phyloP scores from a whole-genome alignment of 257 asterid species.

The Marsdenia floribunda region DNA sequence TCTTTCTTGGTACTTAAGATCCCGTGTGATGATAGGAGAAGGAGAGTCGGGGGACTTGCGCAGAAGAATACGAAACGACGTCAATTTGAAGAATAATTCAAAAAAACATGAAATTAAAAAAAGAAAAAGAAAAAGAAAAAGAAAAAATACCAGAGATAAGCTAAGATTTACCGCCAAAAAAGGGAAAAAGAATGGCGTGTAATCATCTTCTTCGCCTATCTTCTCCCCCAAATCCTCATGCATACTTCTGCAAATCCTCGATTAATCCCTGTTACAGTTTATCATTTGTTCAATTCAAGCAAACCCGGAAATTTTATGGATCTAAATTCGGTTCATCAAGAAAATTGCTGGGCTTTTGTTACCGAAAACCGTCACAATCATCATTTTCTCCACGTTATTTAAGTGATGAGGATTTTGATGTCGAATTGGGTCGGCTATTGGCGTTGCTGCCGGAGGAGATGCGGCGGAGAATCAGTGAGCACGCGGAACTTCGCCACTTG shows the following conservation, averaged over 20 bases:
- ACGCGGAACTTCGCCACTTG: constrained; percentile 61
- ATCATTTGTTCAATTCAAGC: not conserved
- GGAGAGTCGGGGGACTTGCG: too few relatives aligned
- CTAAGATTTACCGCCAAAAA: constrained; percentile 27
- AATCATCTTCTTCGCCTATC: constrained; percentile 13
- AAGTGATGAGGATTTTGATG: constrained; percentile 46
- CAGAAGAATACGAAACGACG: not conserved
- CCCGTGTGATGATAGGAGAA: too few relatives aligned
- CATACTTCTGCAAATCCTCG: not conserved
- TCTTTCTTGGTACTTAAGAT: too few relatives aligned
- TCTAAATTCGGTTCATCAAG: constrained; percentile 6
- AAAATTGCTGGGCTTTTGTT: constrained; percentile 14
- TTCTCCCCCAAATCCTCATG: not conserved
- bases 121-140: not conserved
- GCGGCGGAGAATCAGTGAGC: constrained; percentile 64
- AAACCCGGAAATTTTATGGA: constrained; percentile 6
- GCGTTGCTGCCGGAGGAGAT: constrained; percentile 76
- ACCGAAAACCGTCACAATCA: constrained; percentile 1
- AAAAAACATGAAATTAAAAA: not conserved
- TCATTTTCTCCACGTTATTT: constrained; percentile 25
- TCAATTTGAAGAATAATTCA: too few relatives aligned
- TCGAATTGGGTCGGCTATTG: constrained; percentile 67
- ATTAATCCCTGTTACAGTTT: not conserved
- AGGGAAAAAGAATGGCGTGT: constrained; percentile 20
- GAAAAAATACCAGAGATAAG: not conserved